These are phyloP conservation scores for Nemania serpens DNA, from an alignment of 2,329 filamentous ascomycete species.

Conservation along the genomic window DNA sequence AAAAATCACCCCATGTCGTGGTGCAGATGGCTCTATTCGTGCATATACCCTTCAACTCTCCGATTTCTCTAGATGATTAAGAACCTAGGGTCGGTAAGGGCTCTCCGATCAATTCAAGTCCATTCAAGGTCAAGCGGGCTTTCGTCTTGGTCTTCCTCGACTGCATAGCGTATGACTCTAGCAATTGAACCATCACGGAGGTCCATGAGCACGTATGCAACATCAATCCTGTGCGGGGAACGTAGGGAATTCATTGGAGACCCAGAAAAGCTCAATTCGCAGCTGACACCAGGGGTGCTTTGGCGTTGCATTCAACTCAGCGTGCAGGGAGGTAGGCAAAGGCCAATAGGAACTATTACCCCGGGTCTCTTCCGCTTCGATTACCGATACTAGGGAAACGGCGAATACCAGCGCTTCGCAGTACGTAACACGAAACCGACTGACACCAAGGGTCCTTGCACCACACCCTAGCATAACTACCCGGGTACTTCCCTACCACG, in stretches of 20 bases:
- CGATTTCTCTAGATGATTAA: neutral
- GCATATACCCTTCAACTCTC: neutral
- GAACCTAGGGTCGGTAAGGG: neutral
- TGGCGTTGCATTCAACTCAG: conserved; percentile 12
- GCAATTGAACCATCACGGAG: conserved; percentile 2
- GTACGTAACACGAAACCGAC: conserved; percentile 35
- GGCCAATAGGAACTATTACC: conserved; percentile 20
- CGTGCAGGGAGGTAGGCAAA: conserved; percentile 7
- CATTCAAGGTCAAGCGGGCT: neutral
- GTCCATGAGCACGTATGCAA: neutral
- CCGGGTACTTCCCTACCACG: neutral
- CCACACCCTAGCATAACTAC: neutral
- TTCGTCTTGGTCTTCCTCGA: neutral
- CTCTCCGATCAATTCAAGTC: neutral
- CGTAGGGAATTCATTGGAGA: conserved; percentile 22
- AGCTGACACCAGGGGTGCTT: conserved; percentile 33
- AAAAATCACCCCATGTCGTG: neutral
- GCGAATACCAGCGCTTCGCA: conserved; percentile 34
- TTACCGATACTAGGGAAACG: conserved; percentile 23
- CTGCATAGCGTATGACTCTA: conserved; percentile 3
- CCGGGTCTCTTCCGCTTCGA: conserved; percentile 31
- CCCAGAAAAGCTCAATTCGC: conserved; percentile 31
- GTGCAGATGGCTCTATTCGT: conserved; percentile 6
- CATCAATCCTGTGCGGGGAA: conserved; percentile 14
- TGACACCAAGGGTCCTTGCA: conserved; percentile 12